A percentile compares a stretch with the other conserved stretches of the same genome.
Evolutionary conservation across 768 basidiomycete species (phyloP).

Genomic region (Artomyces pyxidatus): DNA sequence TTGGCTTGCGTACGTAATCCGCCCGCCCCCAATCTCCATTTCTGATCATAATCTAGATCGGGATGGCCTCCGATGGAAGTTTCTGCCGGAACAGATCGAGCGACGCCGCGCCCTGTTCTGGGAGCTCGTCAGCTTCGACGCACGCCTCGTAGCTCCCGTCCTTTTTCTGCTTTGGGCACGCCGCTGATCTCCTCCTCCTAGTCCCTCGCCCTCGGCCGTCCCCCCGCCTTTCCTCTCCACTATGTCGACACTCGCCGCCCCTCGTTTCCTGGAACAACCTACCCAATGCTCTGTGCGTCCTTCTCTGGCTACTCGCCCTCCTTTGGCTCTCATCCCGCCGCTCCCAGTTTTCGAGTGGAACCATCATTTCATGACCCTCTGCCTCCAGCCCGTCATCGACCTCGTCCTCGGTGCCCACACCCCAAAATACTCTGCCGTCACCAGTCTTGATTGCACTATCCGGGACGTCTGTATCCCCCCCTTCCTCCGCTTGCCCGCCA

Average conservation of each 20-base stretch:
- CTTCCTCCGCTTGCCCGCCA: not conserved
- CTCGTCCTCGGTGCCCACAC: not conserved
- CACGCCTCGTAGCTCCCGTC: not conserved
- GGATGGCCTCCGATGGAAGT: not conserved
- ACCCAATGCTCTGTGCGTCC: not conserved
- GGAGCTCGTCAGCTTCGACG: not conserved
- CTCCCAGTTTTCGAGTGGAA: slow-evolving; percentile 1
- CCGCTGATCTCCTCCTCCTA: not conserved
- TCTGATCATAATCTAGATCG: not conserved
- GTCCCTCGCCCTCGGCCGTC: not conserved
- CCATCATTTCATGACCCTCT: not conserved
- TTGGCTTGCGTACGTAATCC: not conserved
- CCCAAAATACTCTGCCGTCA: not conserved
- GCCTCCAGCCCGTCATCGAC: not conserved
- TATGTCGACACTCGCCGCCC: not conserved
- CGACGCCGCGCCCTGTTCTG: not conserved
- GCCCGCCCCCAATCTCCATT: not conserved
- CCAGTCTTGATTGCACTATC: not conserved
- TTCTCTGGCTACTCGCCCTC: not conserved
- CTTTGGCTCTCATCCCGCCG: not conserved
- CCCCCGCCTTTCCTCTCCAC: not conserved
- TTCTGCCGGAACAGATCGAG: not conserved
- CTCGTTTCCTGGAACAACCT: not conserved
- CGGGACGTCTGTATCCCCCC: not conserved
- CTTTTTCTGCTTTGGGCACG: not conserved